Base-by-base conservation (phyloP, 371 early-diverging fungal species). In the Mucor lusitanicus region DNA sequence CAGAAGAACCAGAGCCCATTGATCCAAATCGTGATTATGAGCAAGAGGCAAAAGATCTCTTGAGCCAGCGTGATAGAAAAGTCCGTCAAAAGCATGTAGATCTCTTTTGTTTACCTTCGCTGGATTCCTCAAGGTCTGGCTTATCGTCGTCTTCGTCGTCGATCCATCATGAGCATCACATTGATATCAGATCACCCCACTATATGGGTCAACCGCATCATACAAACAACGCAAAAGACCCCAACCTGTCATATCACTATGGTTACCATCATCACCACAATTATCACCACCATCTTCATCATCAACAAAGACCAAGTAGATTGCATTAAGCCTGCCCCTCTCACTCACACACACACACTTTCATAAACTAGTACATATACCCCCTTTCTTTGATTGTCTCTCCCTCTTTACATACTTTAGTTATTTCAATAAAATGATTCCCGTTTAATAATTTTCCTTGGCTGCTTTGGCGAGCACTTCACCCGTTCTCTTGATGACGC, bases 401-500 rank as follows among this genome's bases (percentile, higher is more conserved):
- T 23, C 27, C 23, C 23, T 53, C 13, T 53, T 11, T 50, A 50
- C 23, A 50, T 50, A 50, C 23, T 19, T 50, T 30, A 53, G 25
- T 27, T 53, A 53, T 53, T 25, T 53, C 1, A 53, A 25, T 53
- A 53, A 27, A 25, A 27, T 53, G 11, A 21, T 53, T n/a, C 23
- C 6, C 3, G 3, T 11, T 40, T 65, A 75, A 27, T 75, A 75
- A 28, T 75, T 75, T 63, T 75, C 76, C 33, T 70, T 72, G 2
- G 72, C 76, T 21, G 63, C 72, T 55, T 75, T 75, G 5, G 69
- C 61, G 37, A 75, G 64, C 19, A 50, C 61, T 58, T 75, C 76
- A 7, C 63, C 65, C 23, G 64, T 72, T 85, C 42, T 78, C 55
- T 77, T 77, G 5, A 91, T 89, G 8, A 91, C 86, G 9, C 92